phyloP scores from a whole-genome alignment of 257 asterid species.

The Pogostemon cablin region DNA sequence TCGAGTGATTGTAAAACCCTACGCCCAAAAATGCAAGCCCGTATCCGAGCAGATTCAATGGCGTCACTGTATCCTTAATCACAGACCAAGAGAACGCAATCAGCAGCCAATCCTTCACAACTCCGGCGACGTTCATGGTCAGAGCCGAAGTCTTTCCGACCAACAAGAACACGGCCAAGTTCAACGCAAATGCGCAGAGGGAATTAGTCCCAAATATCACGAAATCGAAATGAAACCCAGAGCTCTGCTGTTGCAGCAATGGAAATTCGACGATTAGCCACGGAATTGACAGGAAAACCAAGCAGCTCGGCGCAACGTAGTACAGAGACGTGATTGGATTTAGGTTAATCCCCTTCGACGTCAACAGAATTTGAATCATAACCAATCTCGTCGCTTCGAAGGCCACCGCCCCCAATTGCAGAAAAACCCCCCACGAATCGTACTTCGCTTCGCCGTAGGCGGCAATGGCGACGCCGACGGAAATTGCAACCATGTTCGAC shows the following conservation, averaged over 20 bases:
- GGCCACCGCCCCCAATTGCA: slow-evolving; percentile 64
- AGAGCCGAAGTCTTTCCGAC: slow-evolving; percentile 82
- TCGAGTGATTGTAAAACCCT: slow-evolving; percentile 63
- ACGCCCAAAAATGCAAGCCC: slow-evolving; percentile 78
- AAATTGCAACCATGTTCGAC: slow-evolving; percentile 69
- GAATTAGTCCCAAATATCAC: slow-evolving; percentile 68
- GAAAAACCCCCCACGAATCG: slow-evolving; percentile 73
- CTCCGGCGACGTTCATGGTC: slow-evolving; percentile 88
- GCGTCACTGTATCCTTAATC: slow-evolving; percentile 75
- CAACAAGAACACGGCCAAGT: slow-evolving; percentile 70
- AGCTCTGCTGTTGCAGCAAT: slow-evolving; percentile 36
- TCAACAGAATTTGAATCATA: slow-evolving; percentile 69
- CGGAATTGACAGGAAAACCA: slow-evolving; percentile 55
- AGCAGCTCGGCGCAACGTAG: slow-evolving; percentile 75
- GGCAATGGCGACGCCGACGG: slow-evolving; percentile 73
- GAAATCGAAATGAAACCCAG: slow-evolving; percentile 50
- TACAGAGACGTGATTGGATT: slow-evolving; percentile 75
- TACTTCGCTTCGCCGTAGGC: slow-evolving; percentile 83
- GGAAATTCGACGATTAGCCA: slow-evolving; percentile 73
- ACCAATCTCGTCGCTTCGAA: slow-evolving; percentile 79
- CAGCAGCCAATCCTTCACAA: slow-evolving; percentile 74
- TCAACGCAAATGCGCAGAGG: slow-evolving; percentile 70
- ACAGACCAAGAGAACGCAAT: slow-evolving; percentile 90
- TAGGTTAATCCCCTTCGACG: slow-evolving; percentile 63
- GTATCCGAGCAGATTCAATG: slow-evolving; percentile 63